Base-by-base conservation (phyloP, 768 basidiomycete species). In the Suillus sp. region DNA sequence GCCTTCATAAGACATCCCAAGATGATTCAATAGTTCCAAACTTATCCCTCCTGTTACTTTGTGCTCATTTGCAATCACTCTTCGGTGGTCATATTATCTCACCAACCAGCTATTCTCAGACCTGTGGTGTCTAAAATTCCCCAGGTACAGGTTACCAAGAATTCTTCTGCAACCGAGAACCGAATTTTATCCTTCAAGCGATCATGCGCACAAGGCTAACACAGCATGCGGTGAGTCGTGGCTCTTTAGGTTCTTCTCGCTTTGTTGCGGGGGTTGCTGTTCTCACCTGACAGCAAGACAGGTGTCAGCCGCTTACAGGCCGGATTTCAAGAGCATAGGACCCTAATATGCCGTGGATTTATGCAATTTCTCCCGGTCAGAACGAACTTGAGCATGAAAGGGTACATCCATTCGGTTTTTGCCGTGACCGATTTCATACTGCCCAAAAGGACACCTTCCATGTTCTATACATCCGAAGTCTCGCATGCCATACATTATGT, bases 11-110 rank as follows among this genome's bases (percentile, higher is more conserved):
- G 35, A 35, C 22, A 20, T 55, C 37, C 35, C 35, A 38, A 56
- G 55, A 5, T 38, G 18, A 30, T 30, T 30, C 50, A 51, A 30
- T 16, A 10, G 18, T 30, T 53, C 27, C 27, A 51, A 30, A 50
- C 27, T 18, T 51, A 30, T 37, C 54, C 11, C 20, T 9, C 14
- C 35, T 37, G 22, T 56, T n/a, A n/a, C 11, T 22, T 1, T 22
- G 22, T 35, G 55, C 4, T 4, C 16, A 16, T 37, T 25, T 55
- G 1, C 14, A 22, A 11, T 13, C 16, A 16, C 48, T 50, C 34
- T 16, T 55, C n/a, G 4, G 13, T 16, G 20, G n/a, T 35, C 53
- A n/a, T n/a, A 54, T 54, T 56, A 35, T 56, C 54, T 37, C 54
- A 56, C 54, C 54, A 16, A 25, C 14, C 22, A 9, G 54, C 10